Evolutionary conservation across 352 stramenopile genomes (phyloP).

Genomic region (Phytophthora quininea): DNA sequence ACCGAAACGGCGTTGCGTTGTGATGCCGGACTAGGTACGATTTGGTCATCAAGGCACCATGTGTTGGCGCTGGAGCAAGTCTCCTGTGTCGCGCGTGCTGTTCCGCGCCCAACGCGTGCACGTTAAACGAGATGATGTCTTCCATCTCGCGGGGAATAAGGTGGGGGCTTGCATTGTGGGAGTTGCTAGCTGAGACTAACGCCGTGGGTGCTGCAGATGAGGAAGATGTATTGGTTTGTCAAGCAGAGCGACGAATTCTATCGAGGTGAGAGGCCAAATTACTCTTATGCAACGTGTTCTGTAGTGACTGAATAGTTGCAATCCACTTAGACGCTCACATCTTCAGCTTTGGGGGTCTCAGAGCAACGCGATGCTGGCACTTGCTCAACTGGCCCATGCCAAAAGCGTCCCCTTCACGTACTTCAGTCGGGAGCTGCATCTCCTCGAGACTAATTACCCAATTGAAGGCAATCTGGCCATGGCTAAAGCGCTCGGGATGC

Average conservation of each 20-base stretch:
- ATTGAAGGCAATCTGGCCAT: slow-evolving; percentile 51
- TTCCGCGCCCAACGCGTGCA: slow-evolving; percentile 75
- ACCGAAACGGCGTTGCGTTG: slow-evolving; percentile 21
- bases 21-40: neutral
- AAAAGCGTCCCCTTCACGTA: slow-evolving; percentile 85
- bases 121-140: slow-evolving; percentile 86
- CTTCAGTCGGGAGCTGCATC: slow-evolving; percentile 58
- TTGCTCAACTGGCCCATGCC: slow-evolving; percentile 80
- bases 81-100: slow-evolving; percentile 64
- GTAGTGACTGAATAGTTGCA: neutral
- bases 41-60: no score
- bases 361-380: slow-evolving; percentile 88
- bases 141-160: slow-evolving; percentile 88
- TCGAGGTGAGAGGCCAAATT: slow-evolving; percentile 25
- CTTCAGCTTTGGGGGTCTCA: slow-evolving; percentile 82
- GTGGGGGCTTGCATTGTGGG: slow-evolving; percentile 19
- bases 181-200: neutral
- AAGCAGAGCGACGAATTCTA: slow-evolving; percentile 70
- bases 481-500: slow-evolving; percentile 66
- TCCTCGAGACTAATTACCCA: slow-evolving; percentile 3
- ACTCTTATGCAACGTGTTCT: no score
- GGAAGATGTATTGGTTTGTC: slow-evolving; percentile 84
- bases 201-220: slow-evolving; percentile 52
- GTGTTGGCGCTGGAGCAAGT: slow-evolving; percentile 33
- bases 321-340: slow-evolving; percentile 47